Evolutionary conservation across 2,329 filamentous ascomycete genomes (phyloP).

Genomic region (Hypoxylon sp.): DNA sequence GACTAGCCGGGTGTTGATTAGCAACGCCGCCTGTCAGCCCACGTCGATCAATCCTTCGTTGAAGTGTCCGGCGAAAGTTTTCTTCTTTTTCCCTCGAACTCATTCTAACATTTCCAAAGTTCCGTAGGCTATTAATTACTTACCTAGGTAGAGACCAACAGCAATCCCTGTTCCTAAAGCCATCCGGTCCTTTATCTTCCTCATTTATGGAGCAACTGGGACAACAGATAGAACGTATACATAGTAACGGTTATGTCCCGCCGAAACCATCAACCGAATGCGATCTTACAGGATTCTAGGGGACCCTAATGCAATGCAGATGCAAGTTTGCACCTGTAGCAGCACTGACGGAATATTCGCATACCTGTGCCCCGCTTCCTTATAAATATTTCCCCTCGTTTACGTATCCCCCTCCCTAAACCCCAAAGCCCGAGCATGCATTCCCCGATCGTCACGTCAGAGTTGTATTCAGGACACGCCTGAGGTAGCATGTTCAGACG

Average conservation of each 20-base stretch:
- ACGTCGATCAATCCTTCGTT: constrained; percentile 29
- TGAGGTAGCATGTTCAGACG: constrained; percentile 16
- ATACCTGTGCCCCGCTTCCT: constrained; percentile 1
- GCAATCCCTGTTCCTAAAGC: neutral
- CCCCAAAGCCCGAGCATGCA: constrained; percentile 15
- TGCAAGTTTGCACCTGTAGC: constrained; percentile 13
- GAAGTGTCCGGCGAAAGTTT: constrained; percentile 20
- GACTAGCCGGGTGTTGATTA: constrained; percentile 1
- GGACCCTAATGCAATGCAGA: constrained; percentile 3
- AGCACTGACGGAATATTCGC: constrained; percentile 8
- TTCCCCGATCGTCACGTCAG: constrained; percentile 29
- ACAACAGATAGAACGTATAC: constrained; percentile 5
- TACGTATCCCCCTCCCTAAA: constrained; percentile 11
- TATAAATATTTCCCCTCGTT: constrained; percentile 10
- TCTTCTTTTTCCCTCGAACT: constrained; percentile 9
- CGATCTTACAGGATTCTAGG: constrained; percentile 10
- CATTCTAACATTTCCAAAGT: constrained; percentile 14
- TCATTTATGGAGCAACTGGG: constrained; percentile 3
- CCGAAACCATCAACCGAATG: constrained; percentile 23
- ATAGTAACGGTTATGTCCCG: constrained; percentile 1
- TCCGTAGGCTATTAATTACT: constrained; percentile 18
- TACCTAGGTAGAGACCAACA: constrained; percentile 6
- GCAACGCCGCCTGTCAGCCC: constrained; percentile 38
- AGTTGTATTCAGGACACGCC: constrained; percentile 28
- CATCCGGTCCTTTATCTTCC: constrained; percentile 20